phyloP scores from a whole-genome alignment of 495 filamentous ascomycete genomes.

The Penicillium simplicissimum region DNA sequence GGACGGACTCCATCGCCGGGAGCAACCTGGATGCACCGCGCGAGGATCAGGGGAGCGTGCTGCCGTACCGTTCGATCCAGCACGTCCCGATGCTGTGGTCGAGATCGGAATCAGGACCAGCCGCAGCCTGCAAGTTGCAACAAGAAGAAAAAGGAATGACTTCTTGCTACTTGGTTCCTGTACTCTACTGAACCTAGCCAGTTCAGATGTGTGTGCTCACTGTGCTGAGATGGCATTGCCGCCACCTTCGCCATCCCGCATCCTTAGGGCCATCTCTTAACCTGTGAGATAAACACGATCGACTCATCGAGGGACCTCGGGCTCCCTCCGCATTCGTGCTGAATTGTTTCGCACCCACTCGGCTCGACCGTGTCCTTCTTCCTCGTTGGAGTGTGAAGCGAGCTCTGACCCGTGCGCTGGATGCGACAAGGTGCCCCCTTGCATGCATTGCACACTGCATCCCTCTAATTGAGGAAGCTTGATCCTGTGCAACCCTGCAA shows the following conservation, averaged over 20 bases:
- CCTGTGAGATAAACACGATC: background rate
- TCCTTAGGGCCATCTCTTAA: background rate
- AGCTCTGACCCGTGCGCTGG: slow-evolving; percentile 18
- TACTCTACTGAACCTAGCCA: background rate
- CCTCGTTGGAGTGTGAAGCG: background rate
- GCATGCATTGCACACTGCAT: slow-evolving; percentile 19
- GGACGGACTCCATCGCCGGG: slow-evolving; percentile 6
- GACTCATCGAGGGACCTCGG: background rate
- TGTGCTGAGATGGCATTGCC: slow-evolving; percentile 23
- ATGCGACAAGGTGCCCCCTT: slow-evolving; percentile 18
- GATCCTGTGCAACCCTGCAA: background rate
- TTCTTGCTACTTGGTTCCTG: background rate
- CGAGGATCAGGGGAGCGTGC: slow-evolving; percentile 10
- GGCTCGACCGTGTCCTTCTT: too few species aligned
- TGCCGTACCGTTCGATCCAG: slow-evolving; percentile 12
- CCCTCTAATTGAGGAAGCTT: slow-evolving; percentile 9
- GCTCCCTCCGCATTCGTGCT: background rate
- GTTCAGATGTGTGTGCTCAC: slow-evolving; percentile 23
- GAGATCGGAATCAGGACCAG: slow-evolving; percentile 23
- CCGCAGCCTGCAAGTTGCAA: background rate
- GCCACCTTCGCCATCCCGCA: slow-evolving; percentile 25
- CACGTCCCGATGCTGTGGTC: slow-evolving; percentile 24
- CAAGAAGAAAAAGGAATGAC: slow-evolving; percentile 4
- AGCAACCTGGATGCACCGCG: slow-evolving; percentile 5
- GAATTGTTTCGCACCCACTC: background rate